Percentiles rank a stretch among this genome's conserved stretches.
Conservation (phyloP, 78 protist species). For the slime mould (Dictyostelium discoideum) region DNA sequence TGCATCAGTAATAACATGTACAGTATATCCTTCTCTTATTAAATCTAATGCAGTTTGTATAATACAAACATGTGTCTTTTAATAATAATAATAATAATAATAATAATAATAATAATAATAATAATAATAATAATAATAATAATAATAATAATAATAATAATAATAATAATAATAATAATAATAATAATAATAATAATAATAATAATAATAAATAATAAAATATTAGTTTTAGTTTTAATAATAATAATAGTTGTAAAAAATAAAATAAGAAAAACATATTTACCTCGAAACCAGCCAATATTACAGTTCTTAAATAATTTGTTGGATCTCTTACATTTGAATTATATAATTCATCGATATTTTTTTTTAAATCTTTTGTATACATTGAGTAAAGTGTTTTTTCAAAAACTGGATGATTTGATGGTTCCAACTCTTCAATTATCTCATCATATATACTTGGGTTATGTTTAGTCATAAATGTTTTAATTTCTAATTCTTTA, state of each 20-base stretch:
- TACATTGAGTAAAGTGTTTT: not conserved
- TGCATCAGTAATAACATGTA: not conserved
- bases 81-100: not conserved
- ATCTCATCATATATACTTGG: not conserved
- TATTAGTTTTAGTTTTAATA: no score
- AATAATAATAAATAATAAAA: no score
- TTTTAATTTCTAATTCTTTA: not conserved
- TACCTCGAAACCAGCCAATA: not conserved
- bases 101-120: not conserved
- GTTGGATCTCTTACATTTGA: not conserved
- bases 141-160: not conserved
- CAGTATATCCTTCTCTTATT: not conserved
- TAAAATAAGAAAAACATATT: not conserved
- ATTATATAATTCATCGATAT: not conserved
- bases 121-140: not conserved
- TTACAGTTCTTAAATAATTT: not conserved
- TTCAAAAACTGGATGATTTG: not conserved
- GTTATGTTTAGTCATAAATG: not conserved
- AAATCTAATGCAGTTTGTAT: conserved; percentile 12
- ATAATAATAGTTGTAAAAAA: no score
- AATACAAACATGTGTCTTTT: conserved; percentile 3
- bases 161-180: not conserved
- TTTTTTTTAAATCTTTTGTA: not conserved
- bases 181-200: not conserved
- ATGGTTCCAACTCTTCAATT: not conserved